Evolutionary conservation across 805 yeast species (phyloP), one percentile per base, ranked within the genome.

Genomic region (Pichia gijzeniarum): DNA sequence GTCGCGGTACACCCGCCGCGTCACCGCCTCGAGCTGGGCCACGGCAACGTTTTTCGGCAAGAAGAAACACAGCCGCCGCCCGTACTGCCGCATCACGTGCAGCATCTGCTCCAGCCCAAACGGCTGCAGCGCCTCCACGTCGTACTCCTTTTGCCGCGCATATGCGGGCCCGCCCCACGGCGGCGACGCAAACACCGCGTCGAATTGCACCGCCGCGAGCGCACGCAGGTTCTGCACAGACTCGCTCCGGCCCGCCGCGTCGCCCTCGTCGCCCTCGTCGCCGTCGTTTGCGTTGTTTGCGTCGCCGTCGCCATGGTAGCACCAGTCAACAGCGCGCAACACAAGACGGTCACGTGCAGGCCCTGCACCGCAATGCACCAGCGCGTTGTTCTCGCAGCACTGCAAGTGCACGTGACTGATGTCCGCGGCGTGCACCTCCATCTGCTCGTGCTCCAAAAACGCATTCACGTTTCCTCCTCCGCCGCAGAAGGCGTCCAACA

Each of bases 401-500:
- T 50, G 43, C n/a, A 50, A 37, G 22, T 50, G 53, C 2, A 38
- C 36, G 10, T 45, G 31, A 35, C 48, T 50, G 17, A 38, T 45
- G 35, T 50, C 53, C 21, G 39, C 48, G 1, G 47, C 51, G 28
- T 31, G 34, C 7, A 50, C 50, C 8, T 34, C 9, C 28, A 10
- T 37, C 10, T n/a, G 6, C 2, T 34, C 28, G 19, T 31, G 17
- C 9, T 42, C 31, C n/a, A 50, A 16, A 61, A 88, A 77, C 53
- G 85, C 93, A 27, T 87, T 83, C 1, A 85, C 68, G 57, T 87
- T 87, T 0, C 95, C 95, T 1, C 95, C 96, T 1, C 90, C 95
- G 1, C 96, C 96, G 54, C 93, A 82, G 56, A 85, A 85, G 1
- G 84, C 73, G 57, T 88, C 96, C n/a, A 83, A 59, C 7, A 50